Evolutionary conservation across 768 basidiomycete species (phyloP), one percentile per base, ranked within the genome.

Genomic region (Leccinellum rugosiceps): DNA sequence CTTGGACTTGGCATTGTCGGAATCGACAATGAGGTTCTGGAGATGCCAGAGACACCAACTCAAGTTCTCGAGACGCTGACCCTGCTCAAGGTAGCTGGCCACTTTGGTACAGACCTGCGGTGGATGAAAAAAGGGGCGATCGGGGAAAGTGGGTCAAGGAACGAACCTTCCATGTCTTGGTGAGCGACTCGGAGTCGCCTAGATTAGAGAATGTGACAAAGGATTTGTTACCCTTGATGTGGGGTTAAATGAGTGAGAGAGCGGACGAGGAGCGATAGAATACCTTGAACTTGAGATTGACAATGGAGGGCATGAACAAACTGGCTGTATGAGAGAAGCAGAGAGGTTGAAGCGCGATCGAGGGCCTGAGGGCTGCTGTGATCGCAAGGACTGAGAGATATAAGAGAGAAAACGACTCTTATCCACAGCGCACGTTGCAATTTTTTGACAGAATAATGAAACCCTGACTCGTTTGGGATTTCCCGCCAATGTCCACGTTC

Each of bases 21-120:
- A 81, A 75, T 94, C 91, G 75, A 94, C 91, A 77, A 93, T 93
- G 65, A 93, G 83, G 66, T 86, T 90, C 76, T 94, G 92, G 50
- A 94, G 84, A 70, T 93, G 90, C 92, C 92, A 94, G 72, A 94
- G 82, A 69, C 92, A 83, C 92, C 92, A 94, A 65, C 86, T 88
- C 75, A 94, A 76, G 80, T 94, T 94, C 82, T 93, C 92, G 68
- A 94, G 89, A 55, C 92, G 80, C 71, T 91, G 89, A 48, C 92
- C 92, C 71, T 93, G 90, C 76, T 94, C 92, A 70, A 94, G 89
- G 77, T 84, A 92, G 72, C 88, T 84, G 52, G 90, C 91, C 60
- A 94, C 92, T 78, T 92, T 92, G 21, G 91, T 91, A 76, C 91
- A 92, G 71, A 92, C 89, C 89, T 90, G 13, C 28, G 19, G 1